These are phyloP conservation scores for Conoideocrella luteorostrata DNA, from an alignment of 2,329 filamentous ascomycete species.

Conservation along the genomic window DNA sequence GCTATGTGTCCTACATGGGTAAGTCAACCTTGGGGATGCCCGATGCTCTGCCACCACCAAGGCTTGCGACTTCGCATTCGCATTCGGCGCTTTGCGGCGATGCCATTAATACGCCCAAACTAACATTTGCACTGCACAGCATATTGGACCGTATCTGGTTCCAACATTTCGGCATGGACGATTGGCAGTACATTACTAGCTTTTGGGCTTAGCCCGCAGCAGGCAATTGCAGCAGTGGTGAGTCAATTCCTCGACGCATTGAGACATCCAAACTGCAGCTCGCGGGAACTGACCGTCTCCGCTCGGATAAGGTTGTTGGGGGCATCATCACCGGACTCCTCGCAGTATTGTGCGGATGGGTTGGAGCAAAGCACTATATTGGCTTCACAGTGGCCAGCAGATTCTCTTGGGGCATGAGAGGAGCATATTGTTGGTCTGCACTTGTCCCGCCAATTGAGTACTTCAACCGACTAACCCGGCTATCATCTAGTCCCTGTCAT, in stretches of 20 bases:
- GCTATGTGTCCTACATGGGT: conserved; percentile 20
- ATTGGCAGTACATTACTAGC: conserved; percentile 18
- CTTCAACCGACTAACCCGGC: too few relatives aligned
- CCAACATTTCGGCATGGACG: conserved; percentile 19
- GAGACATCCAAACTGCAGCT: too few relatives aligned
- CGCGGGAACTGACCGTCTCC: background rate
- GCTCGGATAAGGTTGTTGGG: conserved; percentile 11
- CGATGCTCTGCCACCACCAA: too few relatives aligned
- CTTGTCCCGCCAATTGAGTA: too few relatives aligned
- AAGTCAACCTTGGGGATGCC: too few relatives aligned
- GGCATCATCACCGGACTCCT: conserved; percentile 15
- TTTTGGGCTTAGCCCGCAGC: conserved; percentile 20
- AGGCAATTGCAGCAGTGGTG: conserved; percentile 19
- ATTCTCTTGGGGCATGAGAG: conserved; percentile 42
- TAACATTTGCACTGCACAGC: conserved; percentile 4
- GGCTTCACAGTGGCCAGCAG: conserved; percentile 25
- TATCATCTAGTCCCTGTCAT: conserved; percentile 17
- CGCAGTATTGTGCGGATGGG: conserved; percentile 16
- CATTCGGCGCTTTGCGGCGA: too few relatives aligned
- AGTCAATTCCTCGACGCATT: too few relatives aligned
- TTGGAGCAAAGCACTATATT: conserved; percentile 19
- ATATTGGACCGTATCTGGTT: conserved; percentile 19
- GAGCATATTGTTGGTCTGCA: conserved; percentile 28
- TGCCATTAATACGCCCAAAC: too few relatives aligned
- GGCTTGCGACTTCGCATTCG: too few relatives aligned